Base-by-base conservation (phyloP, 768 basidiomycete species). In the Dioszegia hungarica region DNA sequence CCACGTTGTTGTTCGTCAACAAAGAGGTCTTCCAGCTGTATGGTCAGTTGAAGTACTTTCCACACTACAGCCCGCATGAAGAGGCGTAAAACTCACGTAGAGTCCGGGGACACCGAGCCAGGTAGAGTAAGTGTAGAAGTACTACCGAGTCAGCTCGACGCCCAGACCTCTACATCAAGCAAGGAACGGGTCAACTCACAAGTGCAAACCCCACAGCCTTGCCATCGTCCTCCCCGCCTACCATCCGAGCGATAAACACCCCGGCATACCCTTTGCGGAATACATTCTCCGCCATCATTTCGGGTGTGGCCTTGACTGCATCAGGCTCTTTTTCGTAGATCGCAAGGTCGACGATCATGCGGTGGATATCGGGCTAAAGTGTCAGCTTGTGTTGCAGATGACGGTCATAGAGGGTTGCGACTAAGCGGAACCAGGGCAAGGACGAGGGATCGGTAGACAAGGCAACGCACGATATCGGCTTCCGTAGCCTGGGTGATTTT, bases 91-190 rank as follows among this genome's bases (percentile, higher is more conserved):
- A 83, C 89, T 76, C 72, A 93, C 89, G 77, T 86, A 97, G 66
- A 98, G 66, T 3, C 94, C 93, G 34, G 92, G 92, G 59, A 82
- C 81, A 20, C 93, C 94, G 0, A 89, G 89, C 94, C 94, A 97
- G 2, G 94, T 95, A 44, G 90, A 93, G 73, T 83, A 95, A 73
- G 91, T 95, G 83, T 90, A 92, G 79, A 93, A 94, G 77, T 80
- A 90, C 81, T 82, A 81, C 47, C 1, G 25, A 17, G 11, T 57
- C 49, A 43, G 39, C 39, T 38, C 4, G 5, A 5, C 15, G 19
- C 22, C 37, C 37, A 39, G 5, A 2, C 36, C 38, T 11, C 14
- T 5, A 20, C 6, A 6, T 34, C n/a, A 20, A 4, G 19, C 1
- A 25, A 27, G 31, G 46, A 24, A 25, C 2, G 25, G 39, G 20